phyloP scores from a whole-genome alignment of 176 grass and related monocot genomes.

The Raddia guianensis region DNA sequence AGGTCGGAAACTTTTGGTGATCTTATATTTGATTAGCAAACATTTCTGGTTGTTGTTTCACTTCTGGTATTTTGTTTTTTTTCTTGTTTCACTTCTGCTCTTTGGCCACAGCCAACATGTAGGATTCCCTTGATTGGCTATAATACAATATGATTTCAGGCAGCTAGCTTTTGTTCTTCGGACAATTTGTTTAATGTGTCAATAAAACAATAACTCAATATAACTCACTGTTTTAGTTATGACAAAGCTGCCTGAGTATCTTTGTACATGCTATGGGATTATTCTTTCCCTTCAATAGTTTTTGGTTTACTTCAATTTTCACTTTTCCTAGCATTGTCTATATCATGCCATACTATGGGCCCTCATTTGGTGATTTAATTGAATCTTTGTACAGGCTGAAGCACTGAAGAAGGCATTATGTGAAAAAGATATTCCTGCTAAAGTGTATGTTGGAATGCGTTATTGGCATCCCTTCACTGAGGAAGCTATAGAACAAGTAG shows the following conservation, averaged over 20 bases:
- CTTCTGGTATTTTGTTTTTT: background rate
- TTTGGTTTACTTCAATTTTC: background rate
- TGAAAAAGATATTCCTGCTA: slow-evolving; percentile 88
- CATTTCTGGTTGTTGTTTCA: background rate
- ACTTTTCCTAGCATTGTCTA: slow-evolving; percentile 14
- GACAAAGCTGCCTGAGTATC: too few relatives aligned
- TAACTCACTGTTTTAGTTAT: background rate
- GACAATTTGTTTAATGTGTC: slow-evolving; percentile 10
- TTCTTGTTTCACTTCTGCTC: slow-evolving; percentile 2
- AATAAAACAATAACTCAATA: background rate
- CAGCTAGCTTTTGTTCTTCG: slow-evolving; percentile 14
- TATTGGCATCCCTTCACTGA: slow-evolving; percentile 99
- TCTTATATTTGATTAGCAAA: slow-evolving; percentile 5
- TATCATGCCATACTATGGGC: slow-evolving; percentile 8
- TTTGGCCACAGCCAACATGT: background rate
- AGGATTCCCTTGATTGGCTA: background rate
- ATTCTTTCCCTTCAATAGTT: too few relatives aligned
- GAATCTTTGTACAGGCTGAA: slow-evolving; percentile 64
- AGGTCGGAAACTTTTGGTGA: background rate
- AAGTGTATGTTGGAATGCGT: slow-evolving; percentile 99
- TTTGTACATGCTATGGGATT: too few relatives aligned
- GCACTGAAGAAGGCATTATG: slow-evolving; percentile 79
- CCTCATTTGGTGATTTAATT: slow-evolving; percentile 39
- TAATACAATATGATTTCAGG: slow-evolving; percentile 28
- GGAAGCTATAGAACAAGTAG: slow-evolving; percentile 98